Evolutionary conservation across 2,329 filamentous ascomycete species (phyloP), one percentile per base, ranked within the genome.

Genomic region (Colletotrichum sp.): DNA sequence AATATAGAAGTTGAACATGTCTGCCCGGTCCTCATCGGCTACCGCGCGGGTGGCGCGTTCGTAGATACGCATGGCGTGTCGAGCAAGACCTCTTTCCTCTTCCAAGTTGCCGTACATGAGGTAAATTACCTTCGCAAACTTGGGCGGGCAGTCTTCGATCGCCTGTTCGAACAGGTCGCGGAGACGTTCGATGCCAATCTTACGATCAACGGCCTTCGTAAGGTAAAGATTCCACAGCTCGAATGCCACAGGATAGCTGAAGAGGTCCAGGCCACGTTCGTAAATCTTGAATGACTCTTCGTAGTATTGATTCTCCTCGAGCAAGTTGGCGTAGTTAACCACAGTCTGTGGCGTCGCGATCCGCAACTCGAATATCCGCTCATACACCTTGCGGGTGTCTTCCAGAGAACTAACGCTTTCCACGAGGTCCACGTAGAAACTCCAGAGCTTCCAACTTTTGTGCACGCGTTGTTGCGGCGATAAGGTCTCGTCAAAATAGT

Each of bases 1-100:
- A 82, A 99, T 98, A 88, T 99, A 99, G 83, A 99, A 98, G 84
- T 98, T 97, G 88, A 98, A 99, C 96, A 99, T 98, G 81, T 98
- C 96, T 76, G 96, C 93, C 68, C 96, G 91, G 84, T 99, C 96
- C 81, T 98, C 96, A 81, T 99, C 97, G 16, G 95, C 94, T 5
- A 99, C 98, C 15, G 96, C 96, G 36, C 97, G 93, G 7, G 97
- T 99, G 9, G 97, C 97, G 74, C 97, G 94, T 86, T 99, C 98
- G 85, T 99, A 99, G 79, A 99, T 99, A 75, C 97, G 94, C 97
- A 99, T 99, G 3, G 98, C 98, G 83, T 99, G 96, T 66, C 98
- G 92, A 13, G 97, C 96, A 18, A 99, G 92, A 2, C 97, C 97
- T 43, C 97, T 92, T 81, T 99, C 97, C 86, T 99, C 97, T 84